Evolutionary conservation across 345 rosid species (phyloP).

Genomic region (Citrus unshiu): DNA sequence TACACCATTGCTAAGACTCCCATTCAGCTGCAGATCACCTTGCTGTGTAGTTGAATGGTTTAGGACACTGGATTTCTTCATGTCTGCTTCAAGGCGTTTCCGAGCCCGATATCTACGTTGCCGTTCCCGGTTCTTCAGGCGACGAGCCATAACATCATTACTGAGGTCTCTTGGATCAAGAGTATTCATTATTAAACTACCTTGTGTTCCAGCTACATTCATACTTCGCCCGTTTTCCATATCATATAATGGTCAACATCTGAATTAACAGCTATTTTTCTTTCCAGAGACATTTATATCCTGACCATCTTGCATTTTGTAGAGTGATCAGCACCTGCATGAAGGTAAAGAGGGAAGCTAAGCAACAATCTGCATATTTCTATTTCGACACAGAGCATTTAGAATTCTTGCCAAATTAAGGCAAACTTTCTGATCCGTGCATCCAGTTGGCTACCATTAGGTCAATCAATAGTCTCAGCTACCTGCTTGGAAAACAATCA

Average conservation of each 20-base stretch:
- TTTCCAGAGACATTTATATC: conserved; percentile 26
- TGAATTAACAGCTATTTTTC: conserved; percentile 15
- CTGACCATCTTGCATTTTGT: conserved; percentile 31
- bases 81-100: conserved; percentile 57
- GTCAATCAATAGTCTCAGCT: not conserved
- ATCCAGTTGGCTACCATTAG: not conserved
- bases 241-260: conserved; percentile 1
- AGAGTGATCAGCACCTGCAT: conserved; percentile 1
- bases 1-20: conserved; percentile 21
- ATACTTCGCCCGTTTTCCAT: conserved; percentile 41
- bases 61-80: conserved; percentile 16
- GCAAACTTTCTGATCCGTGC: not conserved
- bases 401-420: not conserved
- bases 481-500: not conserved
- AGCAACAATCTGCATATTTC: not conserved
- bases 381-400: not conserved
- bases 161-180: conserved; percentile 22
- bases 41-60: conserved; percentile 17
- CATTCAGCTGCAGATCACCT: conserved; percentile 24
- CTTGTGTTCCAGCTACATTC: conserved; percentile 29
- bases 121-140: conserved; percentile 73
- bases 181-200: conserved; percentile 23
- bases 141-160: conserved; percentile 42
- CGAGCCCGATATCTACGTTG: conserved; percentile 77
- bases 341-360: conserved; percentile 2